Conservation (phyloP, 352 stramenopile species). For the Phytophthora fragariaefolia region DNA sequence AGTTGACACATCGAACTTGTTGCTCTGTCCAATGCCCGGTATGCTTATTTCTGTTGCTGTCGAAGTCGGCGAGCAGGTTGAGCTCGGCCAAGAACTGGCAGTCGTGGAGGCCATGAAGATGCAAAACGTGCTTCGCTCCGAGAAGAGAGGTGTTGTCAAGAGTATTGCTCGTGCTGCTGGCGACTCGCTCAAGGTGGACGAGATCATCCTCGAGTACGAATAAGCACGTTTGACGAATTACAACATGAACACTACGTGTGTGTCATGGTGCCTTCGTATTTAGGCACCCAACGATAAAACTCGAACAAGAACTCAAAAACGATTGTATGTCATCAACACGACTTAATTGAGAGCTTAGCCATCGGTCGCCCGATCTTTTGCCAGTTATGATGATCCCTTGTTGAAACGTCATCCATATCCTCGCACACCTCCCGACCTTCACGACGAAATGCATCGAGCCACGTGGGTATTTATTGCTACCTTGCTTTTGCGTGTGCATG, state of each 20-base stretch:
- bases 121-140: constrained; percentile 96
- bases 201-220: constrained; percentile 93
- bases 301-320: constrained; percentile 10
- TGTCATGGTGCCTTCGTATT: not conserved
- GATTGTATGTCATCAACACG: constrained; percentile 13
- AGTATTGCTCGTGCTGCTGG: constrained; percentile 85
- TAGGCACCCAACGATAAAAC: not conserved
- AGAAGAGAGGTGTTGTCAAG: constrained; percentile 90
- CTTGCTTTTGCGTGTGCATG: constrained; percentile 7
- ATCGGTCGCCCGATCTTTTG: constrained; percentile 15
- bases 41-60: constrained; percentile 90
- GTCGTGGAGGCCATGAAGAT: constrained; percentile 99
- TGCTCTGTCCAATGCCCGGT: constrained; percentile 97
- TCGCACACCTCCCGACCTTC: not conserved
- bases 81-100: constrained; percentile 93
- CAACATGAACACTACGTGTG: not conserved
- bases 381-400: constrained; percentile 14
- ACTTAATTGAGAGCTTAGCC: constrained; percentile 3
- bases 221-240: constrained; percentile 36
- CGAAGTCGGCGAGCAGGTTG: constrained; percentile 90
- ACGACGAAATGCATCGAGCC: constrained; percentile 13
- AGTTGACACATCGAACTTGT: constrained; percentile 90
- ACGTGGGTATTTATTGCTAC: constrained; percentile 1
- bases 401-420: constrained; percentile 6
- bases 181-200: constrained; percentile 91